These are phyloP conservation scores for Calendula officinalis DNA, from an alignment of 129 eudicot genomes.

Conservation along the genomic window DNA sequence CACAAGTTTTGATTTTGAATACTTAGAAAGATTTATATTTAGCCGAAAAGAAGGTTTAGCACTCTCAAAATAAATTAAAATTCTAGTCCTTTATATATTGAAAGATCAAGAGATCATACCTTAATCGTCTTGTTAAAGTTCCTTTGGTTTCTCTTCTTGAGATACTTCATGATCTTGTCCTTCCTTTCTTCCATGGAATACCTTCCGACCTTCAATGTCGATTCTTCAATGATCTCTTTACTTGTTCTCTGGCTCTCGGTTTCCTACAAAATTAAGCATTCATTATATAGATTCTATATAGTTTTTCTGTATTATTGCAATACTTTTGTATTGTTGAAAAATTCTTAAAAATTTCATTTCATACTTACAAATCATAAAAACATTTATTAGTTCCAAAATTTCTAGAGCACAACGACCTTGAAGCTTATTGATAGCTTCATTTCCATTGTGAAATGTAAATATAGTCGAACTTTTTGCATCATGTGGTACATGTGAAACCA, in stretches of 20 bases:
- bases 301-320: no score
- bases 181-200: constrained; percentile 85
- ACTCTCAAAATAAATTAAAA: no score
- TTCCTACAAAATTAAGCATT: constrained; percentile 30
- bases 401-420: no score
- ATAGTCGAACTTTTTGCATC: not conserved
- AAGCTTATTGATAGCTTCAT: not conserved
- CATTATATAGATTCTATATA: no score
- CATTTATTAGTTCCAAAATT: no score
- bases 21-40: no score
- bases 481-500: no score
- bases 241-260: constrained; percentile 24
- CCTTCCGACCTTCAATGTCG: constrained; percentile 55
- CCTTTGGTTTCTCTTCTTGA: constrained; percentile 90
- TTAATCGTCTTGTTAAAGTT: constrained; percentile 91
- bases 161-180: constrained; percentile 77
- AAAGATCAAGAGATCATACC: constrained; percentile 32
- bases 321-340: no score
- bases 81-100: not conserved
- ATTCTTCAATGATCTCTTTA: constrained; percentile 43
- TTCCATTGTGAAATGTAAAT: not conserved
- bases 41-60: no score
- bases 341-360: no score
- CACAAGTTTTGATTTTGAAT: no score
- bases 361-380: no score